These are phyloP conservation scores for Pseudomonodictys pantanalensis DNA, from an alignment of 495 filamentous ascomycete species.

Conservation along the genomic window DNA sequence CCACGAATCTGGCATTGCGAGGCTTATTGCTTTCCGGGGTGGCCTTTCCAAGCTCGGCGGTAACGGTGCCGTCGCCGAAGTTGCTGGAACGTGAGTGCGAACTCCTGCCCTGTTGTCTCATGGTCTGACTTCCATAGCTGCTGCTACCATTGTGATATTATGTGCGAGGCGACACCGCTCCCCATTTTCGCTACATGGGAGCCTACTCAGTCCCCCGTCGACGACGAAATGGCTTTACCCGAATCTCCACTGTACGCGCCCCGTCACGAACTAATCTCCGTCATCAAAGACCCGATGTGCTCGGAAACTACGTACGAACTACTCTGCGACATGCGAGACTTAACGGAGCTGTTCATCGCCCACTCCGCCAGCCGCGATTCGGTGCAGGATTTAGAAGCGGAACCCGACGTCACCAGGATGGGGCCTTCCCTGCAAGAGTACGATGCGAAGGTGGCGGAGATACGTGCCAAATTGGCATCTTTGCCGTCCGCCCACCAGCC, in stretches of 20 bases:
- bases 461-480: slow-evolving; percentile 8
- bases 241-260: slow-evolving; percentile 29
- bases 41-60: slow-evolving; percentile 19
- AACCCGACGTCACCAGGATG: not conserved
- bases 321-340: slow-evolving; percentile 27
- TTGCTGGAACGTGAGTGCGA: slow-evolving; percentile 18
- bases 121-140: not conserved
- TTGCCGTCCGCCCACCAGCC: slow-evolving; percentile 22
- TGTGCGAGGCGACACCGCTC: slow-evolving; percentile 21
- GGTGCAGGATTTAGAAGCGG: slow-evolving; percentile 1
- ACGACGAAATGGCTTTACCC: slow-evolving; percentile 7
- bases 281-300: slow-evolving; percentile 7
- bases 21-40: slow-evolving; percentile 25
- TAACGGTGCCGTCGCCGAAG: slow-evolving; percentile 13
- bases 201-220: slow-evolving; percentile 1
- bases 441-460: slow-evolving; percentile 11
- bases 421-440: slow-evolving; percentile 1
- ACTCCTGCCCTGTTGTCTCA: not conserved
- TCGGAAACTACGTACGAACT: slow-evolving; percentile 18
- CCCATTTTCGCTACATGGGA: slow-evolving; percentile 15
- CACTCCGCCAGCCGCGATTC: not conserved
- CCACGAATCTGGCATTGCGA: slow-evolving; percentile 23
- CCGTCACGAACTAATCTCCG: slow-evolving; percentile 15
- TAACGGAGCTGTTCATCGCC: slow-evolving; percentile 22
- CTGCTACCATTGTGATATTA: slow-evolving; percentile 10